A percentile compares a stretch with the other conserved stretches of the same genome.
These are phyloP conservation scores for Leccinum disarticulatum DNA, from an alignment of 768 basidiomycete species.

Conservation along the genomic window DNA sequence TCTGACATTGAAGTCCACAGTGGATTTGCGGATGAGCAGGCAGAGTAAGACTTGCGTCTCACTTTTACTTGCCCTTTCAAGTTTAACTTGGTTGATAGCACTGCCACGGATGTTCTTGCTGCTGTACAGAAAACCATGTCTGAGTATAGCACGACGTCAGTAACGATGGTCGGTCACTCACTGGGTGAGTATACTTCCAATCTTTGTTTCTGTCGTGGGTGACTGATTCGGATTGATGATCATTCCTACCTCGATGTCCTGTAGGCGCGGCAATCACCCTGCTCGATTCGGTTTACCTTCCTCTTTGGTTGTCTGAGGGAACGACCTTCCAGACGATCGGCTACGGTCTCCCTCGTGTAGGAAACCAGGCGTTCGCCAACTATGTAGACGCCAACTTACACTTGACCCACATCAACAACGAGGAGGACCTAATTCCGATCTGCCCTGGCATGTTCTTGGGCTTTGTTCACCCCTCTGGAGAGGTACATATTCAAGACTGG, in stretches of 20 bases:
- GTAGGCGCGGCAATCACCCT: slow-evolving; percentile 39
- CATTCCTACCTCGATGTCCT: neutral
- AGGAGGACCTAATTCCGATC: slow-evolving; percentile 41
- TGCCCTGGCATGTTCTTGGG: slow-evolving; percentile 36
- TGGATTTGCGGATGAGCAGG: slow-evolving; percentile 49
- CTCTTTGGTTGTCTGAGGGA: neutral
- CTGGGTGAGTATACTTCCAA: slow-evolving; percentile 25
- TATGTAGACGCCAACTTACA: slow-evolving; percentile 35
- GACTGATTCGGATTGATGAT: neutral
- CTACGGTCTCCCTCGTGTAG: slow-evolving; percentile 21
- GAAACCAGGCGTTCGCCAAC: neutral
- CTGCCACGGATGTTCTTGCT: slow-evolving; percentile 40
- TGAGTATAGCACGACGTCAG: slow-evolving; percentile 32
- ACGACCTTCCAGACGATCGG: slow-evolving; percentile 5
- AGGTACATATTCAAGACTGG: slow-evolving; percentile 45
- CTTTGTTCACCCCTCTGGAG: slow-evolving; percentile 41
- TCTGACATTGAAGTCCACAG: slow-evolving; percentile 43
- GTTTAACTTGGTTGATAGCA: slow-evolving; percentile 23
- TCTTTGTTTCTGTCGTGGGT: neutral
- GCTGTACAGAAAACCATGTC: slow-evolving; percentile 43
- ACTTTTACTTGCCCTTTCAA: neutral
- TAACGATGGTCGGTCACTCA: slow-evolving; percentile 49
- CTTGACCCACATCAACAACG: slow-evolving; percentile 58
- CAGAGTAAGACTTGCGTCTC: slow-evolving; percentile 35
- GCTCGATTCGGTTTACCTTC: neutral